Conservation (phyloP, 495 filamentous ascomycete genomes). For the Clavariopsis aquatica region DNA sequence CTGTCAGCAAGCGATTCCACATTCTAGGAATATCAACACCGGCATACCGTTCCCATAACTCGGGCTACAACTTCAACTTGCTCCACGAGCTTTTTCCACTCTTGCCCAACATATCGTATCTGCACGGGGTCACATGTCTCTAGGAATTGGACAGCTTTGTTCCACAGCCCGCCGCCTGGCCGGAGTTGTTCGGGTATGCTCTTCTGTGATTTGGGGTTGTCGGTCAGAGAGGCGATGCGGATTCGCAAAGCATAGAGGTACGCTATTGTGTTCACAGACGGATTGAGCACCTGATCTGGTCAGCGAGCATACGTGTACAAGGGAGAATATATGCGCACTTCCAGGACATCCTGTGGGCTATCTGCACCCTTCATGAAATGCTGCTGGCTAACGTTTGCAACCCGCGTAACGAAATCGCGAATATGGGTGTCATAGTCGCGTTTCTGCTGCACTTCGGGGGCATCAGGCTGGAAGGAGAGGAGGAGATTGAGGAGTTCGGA, state of each 20-base stretch:
- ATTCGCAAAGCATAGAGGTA: constrained; percentile 39
- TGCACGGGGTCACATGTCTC: constrained; percentile 59
- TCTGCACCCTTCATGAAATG: constrained; percentile 35
- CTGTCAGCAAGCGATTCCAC: neutral
- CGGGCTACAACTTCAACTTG: constrained; percentile 49
- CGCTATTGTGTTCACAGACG: constrained; percentile 40
- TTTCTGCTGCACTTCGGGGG: constrained; percentile 25
- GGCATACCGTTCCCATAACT: constrained; percentile 48
- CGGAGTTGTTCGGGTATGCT: constrained; percentile 28
- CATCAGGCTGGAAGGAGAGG: constrained; percentile 31
- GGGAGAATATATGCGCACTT: constrained; percentile 22
- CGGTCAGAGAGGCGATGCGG: constrained; percentile 26
- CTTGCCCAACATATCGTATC: constrained; percentile 57
- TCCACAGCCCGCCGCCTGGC: constrained; percentile 48
- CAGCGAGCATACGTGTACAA: neutral
- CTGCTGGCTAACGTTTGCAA: constrained; percentile 26
- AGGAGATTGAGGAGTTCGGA: constrained; percentile 23
- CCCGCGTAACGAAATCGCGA: constrained; percentile 24
- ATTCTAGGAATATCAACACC: neutral
- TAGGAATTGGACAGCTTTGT: constrained; percentile 52
- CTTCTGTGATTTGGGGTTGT: constrained; percentile 26
- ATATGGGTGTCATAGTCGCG: constrained; percentile 36
- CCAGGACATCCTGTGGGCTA: constrained; percentile 37
- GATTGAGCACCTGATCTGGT: constrained; percentile 40
- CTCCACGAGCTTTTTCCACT: constrained; percentile 59